phyloP scores from a whole-genome alignment of 1,284 basidiomycete genomes.

The Sparassis latifolia region DNA sequence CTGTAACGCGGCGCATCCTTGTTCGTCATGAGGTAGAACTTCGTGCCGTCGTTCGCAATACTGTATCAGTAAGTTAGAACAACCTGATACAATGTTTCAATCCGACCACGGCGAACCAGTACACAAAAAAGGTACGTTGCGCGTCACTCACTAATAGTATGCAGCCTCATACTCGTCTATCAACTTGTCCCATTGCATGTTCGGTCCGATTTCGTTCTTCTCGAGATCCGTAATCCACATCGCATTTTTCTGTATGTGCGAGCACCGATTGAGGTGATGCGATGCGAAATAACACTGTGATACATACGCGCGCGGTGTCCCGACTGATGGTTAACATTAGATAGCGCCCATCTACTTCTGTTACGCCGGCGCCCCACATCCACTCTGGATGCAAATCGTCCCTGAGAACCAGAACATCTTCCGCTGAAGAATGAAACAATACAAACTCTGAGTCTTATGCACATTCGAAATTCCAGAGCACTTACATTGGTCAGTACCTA shows the following conservation, averaged over 20 bases:
- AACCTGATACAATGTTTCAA: background rate
- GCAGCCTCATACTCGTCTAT: constrained; percentile 58
- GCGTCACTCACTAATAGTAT: constrained; percentile 49
- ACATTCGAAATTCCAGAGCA: background rate
- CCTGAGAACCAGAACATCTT: constrained; percentile 63
- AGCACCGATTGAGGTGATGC: background rate
- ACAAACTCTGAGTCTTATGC: background rate
- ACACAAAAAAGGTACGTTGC: background rate
- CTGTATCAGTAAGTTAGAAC: constrained; percentile 30
- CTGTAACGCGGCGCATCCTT: constrained; percentile 61
- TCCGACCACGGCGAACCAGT: background rate
- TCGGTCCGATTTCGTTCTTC: constrained; percentile 48
- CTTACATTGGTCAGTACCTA: constrained; percentile 66
- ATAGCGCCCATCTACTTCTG: constrained; percentile 61
- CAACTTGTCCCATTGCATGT: constrained; percentile 68
- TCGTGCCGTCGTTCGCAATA: constrained; percentile 60
- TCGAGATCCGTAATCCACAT: constrained; percentile 68
- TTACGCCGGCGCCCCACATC: constrained; percentile 54
- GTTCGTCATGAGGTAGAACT: constrained; percentile 65
- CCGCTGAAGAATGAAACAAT: constrained; percentile 32
- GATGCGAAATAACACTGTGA: background rate
- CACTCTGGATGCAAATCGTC: constrained; percentile 60
- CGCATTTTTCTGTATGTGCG: constrained; percentile 51
- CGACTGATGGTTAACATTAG: constrained; percentile 48
- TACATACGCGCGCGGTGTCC: constrained; percentile 59